Evolutionary conservation across 1,139 yeast species (phyloP), one percentile per base, ranked within the genome.

Genomic region (Yamadazyma dushanensis): DNA sequence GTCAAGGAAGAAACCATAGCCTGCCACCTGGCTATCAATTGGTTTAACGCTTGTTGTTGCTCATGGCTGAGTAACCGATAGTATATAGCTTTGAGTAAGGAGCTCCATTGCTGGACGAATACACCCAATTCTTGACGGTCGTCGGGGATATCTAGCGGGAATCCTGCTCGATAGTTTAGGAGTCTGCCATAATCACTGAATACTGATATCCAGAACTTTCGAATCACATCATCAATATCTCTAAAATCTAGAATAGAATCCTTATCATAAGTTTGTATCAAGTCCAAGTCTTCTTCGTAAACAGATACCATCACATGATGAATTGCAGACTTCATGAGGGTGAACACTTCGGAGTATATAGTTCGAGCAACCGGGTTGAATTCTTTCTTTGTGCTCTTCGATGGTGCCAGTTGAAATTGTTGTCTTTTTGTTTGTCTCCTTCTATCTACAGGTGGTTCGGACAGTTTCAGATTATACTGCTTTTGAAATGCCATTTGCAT

Each of bases 281-380:
- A 52, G 4, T 67, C 74, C 17, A 78, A 43, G 32, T 79, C 85
- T 1, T 77, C 83, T 0, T 77, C 88, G 49, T 75, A 85, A 24
- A 67, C 78, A 3, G 61, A 53, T n/a, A 50, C 57, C 77, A 85
- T 71, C 21, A 77, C 73, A 36, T 58, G 59, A 39, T 77, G 79
- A 2, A 81, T 61, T 1, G 78, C 75, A 2, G 76, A 71, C 9
- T 66, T 46, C 1, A 70, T 59, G 1, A 78, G 41, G 3, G 53
- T 51, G 35, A 64, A 66, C 0, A 78, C 59, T 48, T 82, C 84
- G 0, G 44, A 37, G 41, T 56, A 67, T 3, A 63, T 51, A 10
- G 37, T 38, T 4, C 34, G 23, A 4, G 47, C 20, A 13, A 39
- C 44, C 24, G 16, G 23, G 14, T 8, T 15, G 5, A 20, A 19